phyloP scores from a whole-genome alignment of 768 basidiomycete species.

The Pleurotus platypus region DNA sequence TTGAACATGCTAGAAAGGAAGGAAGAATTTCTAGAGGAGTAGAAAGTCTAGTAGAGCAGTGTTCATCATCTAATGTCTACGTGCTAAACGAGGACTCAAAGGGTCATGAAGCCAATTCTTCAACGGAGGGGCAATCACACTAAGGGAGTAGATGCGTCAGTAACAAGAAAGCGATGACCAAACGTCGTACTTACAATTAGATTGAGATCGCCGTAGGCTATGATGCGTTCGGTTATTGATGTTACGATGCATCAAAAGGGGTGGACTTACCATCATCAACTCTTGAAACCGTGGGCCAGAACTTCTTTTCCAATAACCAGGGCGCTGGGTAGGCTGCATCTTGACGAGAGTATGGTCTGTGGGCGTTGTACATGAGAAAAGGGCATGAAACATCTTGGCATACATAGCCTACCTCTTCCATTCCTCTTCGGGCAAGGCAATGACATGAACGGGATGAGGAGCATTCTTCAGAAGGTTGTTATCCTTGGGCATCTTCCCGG shows the following conservation, averaged over 20 bases:
- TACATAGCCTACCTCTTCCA: slow-evolving; percentile 72
- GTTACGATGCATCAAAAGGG: not conserved
- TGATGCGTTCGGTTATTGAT: slow-evolving; percentile 6
- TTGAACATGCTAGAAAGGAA: slow-evolving; percentile 56
- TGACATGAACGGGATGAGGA: slow-evolving; percentile 80
- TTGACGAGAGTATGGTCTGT: slow-evolving; percentile 84
- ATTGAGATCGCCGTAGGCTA: slow-evolving; percentile 92
- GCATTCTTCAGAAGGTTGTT: slow-evolving; percentile 94
- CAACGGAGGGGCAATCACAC: slow-evolving; percentile 87
- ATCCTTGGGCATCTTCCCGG: slow-evolving; percentile 84
- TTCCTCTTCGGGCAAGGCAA: slow-evolving; percentile 67
- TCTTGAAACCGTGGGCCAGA: slow-evolving; percentile 93
- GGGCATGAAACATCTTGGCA: not conserved
- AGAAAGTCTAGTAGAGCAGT: slow-evolving; percentile 28
- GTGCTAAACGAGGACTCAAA: slow-evolving; percentile 13
- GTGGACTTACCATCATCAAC: slow-evolving; percentile 82
- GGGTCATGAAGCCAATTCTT: slow-evolving; percentile 55
- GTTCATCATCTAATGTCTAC: slow-evolving; percentile 13
- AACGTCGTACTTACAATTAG: slow-evolving; percentile 60
- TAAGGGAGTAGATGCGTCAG: slow-evolving; percentile 24
- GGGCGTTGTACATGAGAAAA: slow-evolving; percentile 7
- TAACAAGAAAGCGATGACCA: not conserved
- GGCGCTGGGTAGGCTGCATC: slow-evolving; percentile 88
- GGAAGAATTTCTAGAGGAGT: slow-evolving; percentile 47
- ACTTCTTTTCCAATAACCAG: slow-evolving; percentile 84